phyloP scores from a whole-genome alignment of 129 eudicot species.

The Helianthus annuus region HanXRQr2.0-SUNRISE NC_035439.2:115596073-115596572 shows the following conservation, averaged over 20 bases:
- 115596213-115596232: constrained; percentile 38
- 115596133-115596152: constrained; percentile 67
- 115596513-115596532: too few species aligned
- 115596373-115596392: constrained; percentile 43
- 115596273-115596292: constrained; percentile 40
- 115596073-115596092: constrained; percentile 66
- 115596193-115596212: constrained; percentile 1
- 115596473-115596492: background rate
- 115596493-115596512: too few species aligned
- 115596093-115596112: constrained; percentile 84
- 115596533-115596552: too few species aligned
- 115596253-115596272: constrained; percentile 48
- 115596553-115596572: too few species aligned
- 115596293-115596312: constrained; percentile 57
- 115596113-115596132: constrained; percentile 62
- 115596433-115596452: constrained; percentile 17
- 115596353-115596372: constrained; percentile 82
- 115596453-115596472: too few species aligned
- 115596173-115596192: constrained; percentile 49
- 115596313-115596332: constrained; percentile 66
- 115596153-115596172: constrained; percentile 55
- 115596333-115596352: constrained; percentile 47
- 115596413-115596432: background rate
- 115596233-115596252: constrained; percentile 55
- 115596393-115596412: constrained; percentile 3